These are phyloP conservation scores for Sphenostylis stenocarpa DNA, from an alignment of 306 rosid genomes.

Conservation along the genomic window DNA sequence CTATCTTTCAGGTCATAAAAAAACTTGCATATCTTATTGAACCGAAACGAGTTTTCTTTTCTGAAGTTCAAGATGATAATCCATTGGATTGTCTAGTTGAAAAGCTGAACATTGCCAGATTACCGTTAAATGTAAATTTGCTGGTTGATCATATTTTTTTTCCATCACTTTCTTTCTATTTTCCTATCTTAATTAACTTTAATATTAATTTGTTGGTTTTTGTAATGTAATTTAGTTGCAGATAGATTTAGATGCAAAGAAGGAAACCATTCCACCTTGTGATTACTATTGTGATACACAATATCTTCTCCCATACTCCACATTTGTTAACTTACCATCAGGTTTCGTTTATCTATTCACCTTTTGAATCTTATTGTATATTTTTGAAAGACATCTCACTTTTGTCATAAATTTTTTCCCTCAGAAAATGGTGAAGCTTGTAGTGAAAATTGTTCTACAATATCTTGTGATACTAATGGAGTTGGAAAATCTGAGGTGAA, in stretches of 20 bases:
- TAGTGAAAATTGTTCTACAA: conserved; percentile 67
- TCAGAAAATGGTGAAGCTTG: conserved; percentile 40
- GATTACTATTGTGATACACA: conserved; percentile 58
- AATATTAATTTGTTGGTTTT: not conserved
- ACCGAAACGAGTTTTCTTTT: conserved; percentile 64
- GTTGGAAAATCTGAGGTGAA: conserved; percentile 38
- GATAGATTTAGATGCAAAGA: conserved; percentile 45
- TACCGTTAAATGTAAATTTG: conserved; percentile 46
- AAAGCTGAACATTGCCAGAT: conserved; percentile 41
- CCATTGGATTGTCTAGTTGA: conserved; percentile 65
- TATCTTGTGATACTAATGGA: conserved; percentile 58
- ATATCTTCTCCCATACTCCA: conserved; percentile 58
- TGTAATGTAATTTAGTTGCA: conserved; percentile 12
- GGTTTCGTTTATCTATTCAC: conserved; percentile 33
- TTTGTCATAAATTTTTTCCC: not conserved
- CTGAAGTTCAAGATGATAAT: conserved; percentile 68
- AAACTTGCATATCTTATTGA: conserved; percentile 49
- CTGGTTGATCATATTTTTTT: not conserved
- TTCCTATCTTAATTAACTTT: not conserved
- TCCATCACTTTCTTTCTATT: not conserved
- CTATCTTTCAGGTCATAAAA: conserved; percentile 50
- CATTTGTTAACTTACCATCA: conserved; percentile 57
- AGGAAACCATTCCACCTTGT: conserved; percentile 38
- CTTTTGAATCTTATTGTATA: not conserved
- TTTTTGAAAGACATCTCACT: conserved; percentile 9